phyloP scores from a whole-genome alignment of 73 alveolate species.

The Chromera velia region DNA sequence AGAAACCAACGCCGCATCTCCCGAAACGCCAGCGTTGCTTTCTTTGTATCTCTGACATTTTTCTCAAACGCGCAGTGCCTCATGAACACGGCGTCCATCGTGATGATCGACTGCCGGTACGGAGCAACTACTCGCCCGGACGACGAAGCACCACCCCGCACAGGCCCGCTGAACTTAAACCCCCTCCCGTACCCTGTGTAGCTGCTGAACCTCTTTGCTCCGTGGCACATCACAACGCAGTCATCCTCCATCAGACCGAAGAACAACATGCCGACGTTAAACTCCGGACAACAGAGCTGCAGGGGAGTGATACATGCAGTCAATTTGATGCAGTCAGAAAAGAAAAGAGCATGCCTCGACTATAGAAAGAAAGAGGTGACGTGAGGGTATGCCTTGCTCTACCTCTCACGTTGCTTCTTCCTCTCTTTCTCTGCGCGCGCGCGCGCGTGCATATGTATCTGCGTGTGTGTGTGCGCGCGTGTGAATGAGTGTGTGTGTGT shows the following conservation, averaged over 20 bases:
- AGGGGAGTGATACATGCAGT: too few species aligned
- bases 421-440: too few species aligned
- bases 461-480: too few species aligned
- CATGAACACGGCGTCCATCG: not conserved
- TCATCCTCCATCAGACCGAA: not conserved
- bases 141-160: not conserved
- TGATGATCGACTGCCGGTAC: not conserved
- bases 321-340: too few species aligned
- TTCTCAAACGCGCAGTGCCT: not conserved
- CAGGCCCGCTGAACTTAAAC: not conserved
- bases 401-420: too few species aligned
- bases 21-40: not conserved
- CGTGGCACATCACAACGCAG: not conserved
- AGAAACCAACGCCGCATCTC: too few species aligned
- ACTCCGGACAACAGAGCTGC: constrained; percentile 1
- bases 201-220: not conserved
- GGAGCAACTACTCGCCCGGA: not conserved
- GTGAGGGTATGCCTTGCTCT: too few species aligned
- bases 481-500: too few species aligned
- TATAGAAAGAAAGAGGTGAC: too few species aligned
- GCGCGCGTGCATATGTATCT: too few species aligned
- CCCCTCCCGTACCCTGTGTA: not conserved
- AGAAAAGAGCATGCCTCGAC: too few species aligned
- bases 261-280: not conserved
- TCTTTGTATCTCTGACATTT: not conserved